phyloP scores from a whole-genome alignment of 1,284 basidiomycete genomes.

The Microbotryomycetes sp. region DNA sequence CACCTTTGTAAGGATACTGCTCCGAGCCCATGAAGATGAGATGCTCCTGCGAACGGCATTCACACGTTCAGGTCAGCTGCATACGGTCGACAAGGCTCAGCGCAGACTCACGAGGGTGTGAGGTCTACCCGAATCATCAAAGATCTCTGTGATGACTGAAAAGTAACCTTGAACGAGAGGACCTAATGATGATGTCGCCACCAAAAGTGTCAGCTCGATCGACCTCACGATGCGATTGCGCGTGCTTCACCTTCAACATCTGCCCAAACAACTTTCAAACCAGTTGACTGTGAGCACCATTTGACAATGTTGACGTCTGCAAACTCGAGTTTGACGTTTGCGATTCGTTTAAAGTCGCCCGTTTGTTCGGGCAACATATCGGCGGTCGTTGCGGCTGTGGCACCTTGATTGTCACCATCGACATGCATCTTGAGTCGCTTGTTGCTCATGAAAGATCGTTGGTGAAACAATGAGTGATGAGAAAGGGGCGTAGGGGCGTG shows the following conservation, averaged over 20 bases:
- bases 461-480: background rate
- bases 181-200: constrained; percentile 48
- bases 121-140: constrained; percentile 63
- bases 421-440: background rate
- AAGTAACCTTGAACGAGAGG: constrained; percentile 90
- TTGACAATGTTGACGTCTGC: constrained; percentile 29
- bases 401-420: background rate
- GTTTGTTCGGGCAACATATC: background rate
- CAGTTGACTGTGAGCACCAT: constrained; percentile 32
- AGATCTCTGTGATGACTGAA: constrained; percentile 79
- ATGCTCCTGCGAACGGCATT: constrained; percentile 36
- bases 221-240: background rate
- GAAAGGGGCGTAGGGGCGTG: background rate
- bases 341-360: constrained; percentile 25
- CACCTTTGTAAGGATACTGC: constrained; percentile 92
- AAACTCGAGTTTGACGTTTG: constrained; percentile 24
- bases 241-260: constrained; percentile 40
- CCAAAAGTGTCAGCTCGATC: background rate
- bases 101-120: constrained; percentile 78
- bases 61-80: background rate
- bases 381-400: background rate
- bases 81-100: background rate
- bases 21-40: constrained; percentile 93
- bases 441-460: background rate
- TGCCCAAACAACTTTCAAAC: constrained; percentile 46